These are phyloP conservation scores for Datura wrightii DNA, from an alignment of 257 asterid species.

Conservation along the genomic window DNA sequence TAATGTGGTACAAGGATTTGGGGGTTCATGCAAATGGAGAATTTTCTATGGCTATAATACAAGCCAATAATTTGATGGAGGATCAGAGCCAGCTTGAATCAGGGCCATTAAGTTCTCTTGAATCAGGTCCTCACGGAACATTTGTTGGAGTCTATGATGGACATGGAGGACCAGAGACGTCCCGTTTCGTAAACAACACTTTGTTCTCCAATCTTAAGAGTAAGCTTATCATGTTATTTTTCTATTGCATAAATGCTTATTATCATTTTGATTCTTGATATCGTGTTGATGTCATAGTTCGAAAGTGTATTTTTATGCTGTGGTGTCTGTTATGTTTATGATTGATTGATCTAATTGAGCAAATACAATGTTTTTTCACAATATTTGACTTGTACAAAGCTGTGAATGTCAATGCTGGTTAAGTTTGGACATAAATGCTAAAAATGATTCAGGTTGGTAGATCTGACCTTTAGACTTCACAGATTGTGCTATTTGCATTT, in stretches of 20 bases:
- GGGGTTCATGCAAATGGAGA: slow-evolving; percentile 81
- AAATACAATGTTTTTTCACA: neutral
- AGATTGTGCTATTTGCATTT: neutral
- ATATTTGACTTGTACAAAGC: neutral
- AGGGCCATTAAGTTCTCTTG: slow-evolving; percentile 70
- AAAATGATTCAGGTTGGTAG: neutral
- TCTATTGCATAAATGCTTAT: slow-evolving; percentile 15
- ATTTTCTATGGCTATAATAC: slow-evolving; percentile 90
- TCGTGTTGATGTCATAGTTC: neutral
- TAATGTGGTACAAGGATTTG: slow-evolving; percentile 86
- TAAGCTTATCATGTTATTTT: slow-evolving; percentile 47
- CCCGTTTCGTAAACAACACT: slow-evolving; percentile 73
- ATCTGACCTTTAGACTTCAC: slow-evolving; percentile 13
- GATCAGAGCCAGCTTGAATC: slow-evolving; percentile 96
- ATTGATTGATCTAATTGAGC: neutral
- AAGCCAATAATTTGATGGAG: slow-evolving; percentile 86
- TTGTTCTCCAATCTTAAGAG: slow-evolving; percentile 82
- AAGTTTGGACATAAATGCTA: neutral
- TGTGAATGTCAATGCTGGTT: slow-evolving; percentile 2
- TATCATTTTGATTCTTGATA: slow-evolving; percentile 22
- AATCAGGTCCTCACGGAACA: slow-evolving; percentile 84
- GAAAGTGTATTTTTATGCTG: neutral
- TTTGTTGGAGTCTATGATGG: slow-evolving; percentile 95
- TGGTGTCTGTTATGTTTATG: neutral
- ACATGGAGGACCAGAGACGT: slow-evolving; percentile 97